Evolutionary conservation across 345 rosid species (phyloP), one percentile per base, ranked within the genome.

Genomic region (Syzygium jambos): DNA sequence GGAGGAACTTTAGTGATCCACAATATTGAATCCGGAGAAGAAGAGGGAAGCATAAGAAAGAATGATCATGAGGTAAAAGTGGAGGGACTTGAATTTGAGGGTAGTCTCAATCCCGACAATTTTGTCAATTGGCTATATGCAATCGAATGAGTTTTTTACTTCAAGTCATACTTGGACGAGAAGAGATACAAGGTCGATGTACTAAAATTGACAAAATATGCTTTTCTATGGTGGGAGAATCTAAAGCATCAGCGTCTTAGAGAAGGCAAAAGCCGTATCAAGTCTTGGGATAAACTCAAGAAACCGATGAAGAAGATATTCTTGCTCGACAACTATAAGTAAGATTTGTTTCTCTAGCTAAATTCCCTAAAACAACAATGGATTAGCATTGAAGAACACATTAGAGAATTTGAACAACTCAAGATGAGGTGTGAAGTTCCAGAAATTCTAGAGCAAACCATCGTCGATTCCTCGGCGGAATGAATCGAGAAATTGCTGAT

Each of bases 381-480:
- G 27, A 22, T 55, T 3, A 22, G 11, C 3, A 55, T 1, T 55
- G 1, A 55, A 55, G 59, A 55, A 55, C 22, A 8, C 11, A 55
- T 55, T 11, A 22, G 16, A 25, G 27, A 55, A 3, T 55, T 55
- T 55, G 59, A 55, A 55, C 27, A 55, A 55, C 59, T 55, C 59
- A 55, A 55, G 11, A 55, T 7, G 27, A 55, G 27, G 59, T 22
- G 27, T 0, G 1, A 55, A 55, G 27, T 22, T 55, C 59, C 27
- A 22, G 5, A 55, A 55, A 25, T 3, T 55, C 3, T 0, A 4
- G 27, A 22, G 3, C 11, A 55, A 55, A 55, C 11, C 59, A 55
- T 55, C 2, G 0, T 55, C 2, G 0, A 55, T 8, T 8, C 22
- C 59, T 55, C 22, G 4, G 27, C 1, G 41, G 27, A 22, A 7